phyloP scores from a whole-genome alignment of 768 basidiomycete genomes.

The Macrolepiota fuliginosa region DNA sequence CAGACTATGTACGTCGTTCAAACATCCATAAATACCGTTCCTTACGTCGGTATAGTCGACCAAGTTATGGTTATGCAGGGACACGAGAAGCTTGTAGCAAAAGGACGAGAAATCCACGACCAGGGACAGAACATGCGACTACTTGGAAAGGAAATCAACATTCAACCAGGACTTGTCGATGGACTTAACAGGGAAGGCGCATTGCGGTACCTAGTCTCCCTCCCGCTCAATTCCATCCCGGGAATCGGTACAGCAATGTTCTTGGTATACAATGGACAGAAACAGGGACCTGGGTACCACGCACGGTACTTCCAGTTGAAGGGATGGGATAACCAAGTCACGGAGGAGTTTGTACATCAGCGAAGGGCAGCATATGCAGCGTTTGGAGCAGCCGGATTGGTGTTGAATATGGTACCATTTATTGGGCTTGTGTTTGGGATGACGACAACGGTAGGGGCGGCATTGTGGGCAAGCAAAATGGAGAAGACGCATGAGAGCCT shows the following conservation, averaged over 20 bases:
- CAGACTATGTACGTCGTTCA: constrained; percentile 31
- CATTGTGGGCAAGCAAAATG: constrained; percentile 69
- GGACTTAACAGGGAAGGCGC: constrained; percentile 43
- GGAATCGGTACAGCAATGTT: constrained; percentile 64
- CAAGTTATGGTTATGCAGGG: constrained; percentile 34
- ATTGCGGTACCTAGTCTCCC: constrained; percentile 56
- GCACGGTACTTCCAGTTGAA: constrained; percentile 71
- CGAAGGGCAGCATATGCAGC: constrained; percentile 62
- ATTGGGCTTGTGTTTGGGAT: constrained; percentile 58
- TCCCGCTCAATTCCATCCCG: constrained; percentile 70
- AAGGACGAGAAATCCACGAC: constrained; percentile 30
- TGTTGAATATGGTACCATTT: constrained; percentile 60
- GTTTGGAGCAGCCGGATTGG: constrained; percentile 62
- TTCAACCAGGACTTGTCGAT: constrained; percentile 43
- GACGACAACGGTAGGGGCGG: constrained; percentile 66
- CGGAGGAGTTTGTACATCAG: constrained; percentile 43
- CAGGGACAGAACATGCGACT: constrained; percentile 35
- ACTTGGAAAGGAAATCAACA: constrained; percentile 35
- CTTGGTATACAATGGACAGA: constrained; percentile 49
- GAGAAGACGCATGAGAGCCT: constrained; percentile 33
- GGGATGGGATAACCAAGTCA: constrained; percentile 41
- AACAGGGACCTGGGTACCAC: constrained; percentile 57
- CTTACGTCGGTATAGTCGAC: constrained; percentile 26
- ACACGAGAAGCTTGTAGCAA: constrained; percentile 28
- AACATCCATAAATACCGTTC: neutral